Base-by-base conservation (phyloP, 495 filamentous ascomycete genomes). In the Entonaema liquescens region DNA sequence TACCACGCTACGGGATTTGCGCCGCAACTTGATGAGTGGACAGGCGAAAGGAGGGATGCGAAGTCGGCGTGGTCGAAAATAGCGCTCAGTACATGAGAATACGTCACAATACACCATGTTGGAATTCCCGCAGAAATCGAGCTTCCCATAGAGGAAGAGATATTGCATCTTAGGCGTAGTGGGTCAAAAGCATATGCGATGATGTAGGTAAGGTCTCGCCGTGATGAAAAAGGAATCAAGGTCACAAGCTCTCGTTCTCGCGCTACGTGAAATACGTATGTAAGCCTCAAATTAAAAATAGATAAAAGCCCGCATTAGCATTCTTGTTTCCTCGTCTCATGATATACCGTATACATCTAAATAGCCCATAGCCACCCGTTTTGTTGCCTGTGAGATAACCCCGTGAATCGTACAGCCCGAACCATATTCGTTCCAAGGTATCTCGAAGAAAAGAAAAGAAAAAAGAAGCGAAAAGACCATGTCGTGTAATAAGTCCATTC, bases 301-400 rank as follows among this genome's bases (percentile, higher is more conserved):
- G 42, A 47, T 47, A 47, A 47, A 23, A 47, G 2, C 62, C 56
- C 47, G 15, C 55, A 65, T 62, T 62, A 68, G 50, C 70, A 73
- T 73, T 73, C 65, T 73, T 62, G 60, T 42, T 38, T 13, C 50
- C 49, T 62, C 60, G 68, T 62, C 65, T 73, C 70, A 49, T 68
- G 56, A 66, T 65, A 67, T 67, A 58, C 59, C 65, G 65, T 73
- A 66, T 68, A 62, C 64, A 31, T 67, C 70, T 68, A 73, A 56
- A 40, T 35, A 61, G 58, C 1, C 65, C 57, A 65, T 29, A 65
- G 21, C 65, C 70, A 53, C 61, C 60, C 65, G 54, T 73, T 73
- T 68, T 68, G 70, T 73, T 73, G 62, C 70, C 70, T 65, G 65
- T 68, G 57, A 68, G 65, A 65, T 65, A 57, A 40, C 42, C 50